These are phyloP conservation scores for Solanum aculeatissimum DNA, from an alignment of 305 asterid genomes.

Conservation along the genomic window DNA sequence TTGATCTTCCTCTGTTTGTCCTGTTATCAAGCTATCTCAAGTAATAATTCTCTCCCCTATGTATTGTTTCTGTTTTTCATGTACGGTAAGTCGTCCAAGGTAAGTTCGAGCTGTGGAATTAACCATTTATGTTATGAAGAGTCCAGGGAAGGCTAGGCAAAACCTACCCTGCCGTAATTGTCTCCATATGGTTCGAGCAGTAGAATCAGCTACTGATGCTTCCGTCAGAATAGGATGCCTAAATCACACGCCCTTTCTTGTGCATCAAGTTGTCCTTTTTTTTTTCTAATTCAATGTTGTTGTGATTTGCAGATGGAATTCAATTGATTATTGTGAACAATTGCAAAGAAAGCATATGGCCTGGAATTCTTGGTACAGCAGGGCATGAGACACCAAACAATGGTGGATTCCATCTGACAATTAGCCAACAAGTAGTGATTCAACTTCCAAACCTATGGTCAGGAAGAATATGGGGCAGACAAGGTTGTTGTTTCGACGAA, in stretches of 20 bases:
- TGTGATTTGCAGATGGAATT: conserved; percentile 40
- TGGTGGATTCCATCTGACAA: conserved; percentile 56
- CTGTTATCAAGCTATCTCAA: conserved; percentile 1
- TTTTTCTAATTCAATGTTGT: not conserved
- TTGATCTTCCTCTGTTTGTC: not conserved
- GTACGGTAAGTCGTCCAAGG: too few relatives aligned
- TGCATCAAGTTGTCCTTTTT: not conserved
- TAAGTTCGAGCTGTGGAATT: not conserved
- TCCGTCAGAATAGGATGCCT: not conserved
- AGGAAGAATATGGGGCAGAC: conserved; percentile 77
- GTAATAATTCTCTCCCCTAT: not conserved
- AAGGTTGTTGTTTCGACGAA: conserved; percentile 52
- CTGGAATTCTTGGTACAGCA: conserved; percentile 53
- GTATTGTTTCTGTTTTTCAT: not conserved
- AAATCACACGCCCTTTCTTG: not conserved
- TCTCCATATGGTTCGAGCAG: not conserved
- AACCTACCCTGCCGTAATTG: not conserved
- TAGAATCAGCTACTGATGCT: not conserved
- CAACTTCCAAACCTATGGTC: conserved; percentile 61
- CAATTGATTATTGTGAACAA: conserved; percentile 51
- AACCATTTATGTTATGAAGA: not conserved
- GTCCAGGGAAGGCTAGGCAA: not conserved
- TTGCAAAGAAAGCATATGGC: conserved; percentile 65
- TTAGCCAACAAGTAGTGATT: conserved; percentile 29
- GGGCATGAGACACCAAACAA: conserved; percentile 38